Conservation (phyloP, 129 eudicot species). For the Escallonia rubra region DNA sequence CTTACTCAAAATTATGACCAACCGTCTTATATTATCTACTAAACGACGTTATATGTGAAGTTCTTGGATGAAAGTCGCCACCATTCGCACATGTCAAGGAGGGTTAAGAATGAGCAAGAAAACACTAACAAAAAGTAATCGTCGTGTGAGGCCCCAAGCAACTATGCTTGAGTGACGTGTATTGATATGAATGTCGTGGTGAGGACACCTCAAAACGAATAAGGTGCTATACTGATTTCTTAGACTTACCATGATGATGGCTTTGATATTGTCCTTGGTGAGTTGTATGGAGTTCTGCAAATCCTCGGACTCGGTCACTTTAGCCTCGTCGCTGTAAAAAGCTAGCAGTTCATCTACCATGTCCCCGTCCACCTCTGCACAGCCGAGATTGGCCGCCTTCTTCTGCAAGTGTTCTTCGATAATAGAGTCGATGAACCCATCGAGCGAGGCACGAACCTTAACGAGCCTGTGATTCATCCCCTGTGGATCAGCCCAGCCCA, state of each 20-base stretch:
- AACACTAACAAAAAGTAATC: too few relatives aligned
- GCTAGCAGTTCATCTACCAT: constrained; percentile 88
- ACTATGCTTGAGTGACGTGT: too few relatives aligned
- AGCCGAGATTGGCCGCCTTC: constrained; percentile 16
- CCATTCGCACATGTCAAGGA: too few relatives aligned
- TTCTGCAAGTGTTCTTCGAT: constrained; percentile 66
- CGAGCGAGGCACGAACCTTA: constrained; percentile 61
- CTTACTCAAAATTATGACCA: too few relatives aligned
- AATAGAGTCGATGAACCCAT: constrained; percentile 71
- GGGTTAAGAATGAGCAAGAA: too few relatives aligned
- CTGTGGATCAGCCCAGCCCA: constrained; percentile 62
- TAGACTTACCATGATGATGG: constrained; percentile 74
- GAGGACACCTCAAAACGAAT: too few relatives aligned
- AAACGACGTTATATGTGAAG: too few relatives aligned
- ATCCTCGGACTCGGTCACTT: constrained; percentile 57
- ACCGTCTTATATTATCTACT: too few relatives aligned
- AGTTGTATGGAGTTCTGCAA: constrained; percentile 56
- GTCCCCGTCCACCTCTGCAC: constrained; percentile 27
- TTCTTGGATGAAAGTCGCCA: too few relatives aligned
- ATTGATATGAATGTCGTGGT: too few relatives aligned
- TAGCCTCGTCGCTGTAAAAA: constrained; percentile 53
- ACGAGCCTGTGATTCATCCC: constrained; percentile 51
- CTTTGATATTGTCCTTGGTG: constrained; percentile 74
- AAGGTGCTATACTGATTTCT: too few relatives aligned
- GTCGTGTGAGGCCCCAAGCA: too few relatives aligned